Evolutionary conservation across 1,284 basidiomycete species (phyloP), one percentile per base, ranked within the genome.

Genomic region (Phellopilus nigrolimitatus): DNA sequence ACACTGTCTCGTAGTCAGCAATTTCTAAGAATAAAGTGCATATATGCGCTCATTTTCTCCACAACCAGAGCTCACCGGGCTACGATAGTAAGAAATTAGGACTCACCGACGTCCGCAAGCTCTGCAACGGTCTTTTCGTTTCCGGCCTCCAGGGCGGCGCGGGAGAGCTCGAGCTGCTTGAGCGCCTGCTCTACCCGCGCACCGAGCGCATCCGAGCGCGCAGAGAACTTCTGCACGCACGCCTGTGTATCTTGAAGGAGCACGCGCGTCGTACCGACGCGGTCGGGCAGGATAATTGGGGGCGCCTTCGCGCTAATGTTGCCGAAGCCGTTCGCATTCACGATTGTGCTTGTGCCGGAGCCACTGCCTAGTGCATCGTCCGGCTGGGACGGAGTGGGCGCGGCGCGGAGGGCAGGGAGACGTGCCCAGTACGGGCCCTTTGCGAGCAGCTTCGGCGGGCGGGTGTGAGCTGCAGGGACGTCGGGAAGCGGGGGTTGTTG

Each of bases 221-320:
- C 38, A 27, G 53, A 36, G 19, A 55, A 46, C 38, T 51, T 55
- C 31, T 55, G 48, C 7, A 55, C 31, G 36, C 44, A 51, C 13
- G 53, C 53, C 34, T 55, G 53, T 22, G 49, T 55, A 30, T 55
- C 53, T 22, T 38, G 44, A 17, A 55, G 38, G 8, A 55, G 43
- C 6, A 47, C 39, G 15, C 53, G 53, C 1, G 53, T 54, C 21
- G 53, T 43, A 17, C 42, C 43, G 41, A 50, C 28, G n/a, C 53
- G 46, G 37, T 54, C 53, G 27, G 53, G 48, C 13, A 50, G n/a
- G 8, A 28, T 34, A 19, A 46, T 47, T 9, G 48, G 36, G n/a
- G 52, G 52, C 27, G n/a, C n/a, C n/a, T n/a, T n/a, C n/a, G n/a
- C n/a, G n/a, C n/a, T n/a, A n/a, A n/a, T n/a, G n/a, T 34, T 34